A percentile compares a stretch with the other conserved stretches of the same genome.
Conservation (phyloP, 2,329 filamentous ascomycete species). For the Curvularia sp. region DNA sequence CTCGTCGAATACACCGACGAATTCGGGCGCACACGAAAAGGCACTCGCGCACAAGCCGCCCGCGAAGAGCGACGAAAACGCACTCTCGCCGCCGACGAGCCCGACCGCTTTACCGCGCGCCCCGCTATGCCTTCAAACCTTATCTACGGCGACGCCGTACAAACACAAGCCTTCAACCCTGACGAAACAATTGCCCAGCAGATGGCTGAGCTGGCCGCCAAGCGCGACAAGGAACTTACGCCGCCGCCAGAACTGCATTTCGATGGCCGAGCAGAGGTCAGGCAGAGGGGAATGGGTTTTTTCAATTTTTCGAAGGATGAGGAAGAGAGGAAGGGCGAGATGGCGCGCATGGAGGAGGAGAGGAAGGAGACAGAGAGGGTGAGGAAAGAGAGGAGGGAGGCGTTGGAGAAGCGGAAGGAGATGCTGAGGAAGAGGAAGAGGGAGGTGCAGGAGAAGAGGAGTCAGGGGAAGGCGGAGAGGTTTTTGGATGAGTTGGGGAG, state of each 20-base stretch:
- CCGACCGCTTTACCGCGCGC: conserved; percentile 72
- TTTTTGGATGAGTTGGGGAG: conserved; percentile 67
- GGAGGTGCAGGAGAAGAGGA: conserved; percentile 66
- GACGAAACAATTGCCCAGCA: conserved; percentile 67
- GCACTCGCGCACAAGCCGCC: conserved; percentile 72
- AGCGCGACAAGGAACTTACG: conserved; percentile 79
- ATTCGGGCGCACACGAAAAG: conserved; percentile 81
- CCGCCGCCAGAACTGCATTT: conserved; percentile 85
- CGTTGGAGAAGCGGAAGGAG: conserved; percentile 68
- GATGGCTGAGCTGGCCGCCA: conserved; percentile 80
- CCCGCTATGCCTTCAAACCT: conserved; percentile 71
- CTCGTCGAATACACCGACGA: conserved; percentile 90
- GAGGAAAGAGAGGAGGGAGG: conserved; percentile 54
- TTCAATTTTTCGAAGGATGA: conserved; percentile 86
- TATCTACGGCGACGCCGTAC: conserved; percentile 86
- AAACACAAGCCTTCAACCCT: conserved; percentile 81
- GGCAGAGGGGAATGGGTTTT: conserved; percentile 89
- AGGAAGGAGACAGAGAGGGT: conserved; percentile 71
- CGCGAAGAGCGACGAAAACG: conserved; percentile 66
- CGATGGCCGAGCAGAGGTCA: conserved; percentile 80
- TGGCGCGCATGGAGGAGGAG: conserved; percentile 74
- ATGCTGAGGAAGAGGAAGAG: conserved; percentile 66
- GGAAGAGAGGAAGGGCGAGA: conserved; percentile 71
- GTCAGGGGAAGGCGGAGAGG: conserved; percentile 72
- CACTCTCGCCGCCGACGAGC: conserved; percentile 64